These are phyloP conservation scores for Pythium chondricola DNA, from an alignment of 352 stramenopile species.

Conservation along the genomic window DNA sequence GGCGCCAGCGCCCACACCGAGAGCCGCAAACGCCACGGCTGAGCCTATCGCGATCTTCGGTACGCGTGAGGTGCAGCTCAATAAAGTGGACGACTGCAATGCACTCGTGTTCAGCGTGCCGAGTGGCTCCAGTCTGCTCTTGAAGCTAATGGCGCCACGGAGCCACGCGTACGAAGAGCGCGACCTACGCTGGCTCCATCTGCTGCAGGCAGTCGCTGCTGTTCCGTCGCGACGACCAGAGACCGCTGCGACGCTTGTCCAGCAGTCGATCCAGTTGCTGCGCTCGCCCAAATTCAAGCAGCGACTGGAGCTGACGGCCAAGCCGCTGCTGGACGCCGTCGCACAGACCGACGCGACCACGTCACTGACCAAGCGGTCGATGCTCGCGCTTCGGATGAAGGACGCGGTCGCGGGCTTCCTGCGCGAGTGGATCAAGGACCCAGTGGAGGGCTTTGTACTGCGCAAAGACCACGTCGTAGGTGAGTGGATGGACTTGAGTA, in stretches of 20 bases:
- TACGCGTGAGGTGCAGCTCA: slow-evolving; percentile 35
- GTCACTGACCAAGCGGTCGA: slow-evolving; percentile 24
- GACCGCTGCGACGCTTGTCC: slow-evolving; percentile 38
- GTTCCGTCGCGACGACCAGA: slow-evolving; percentile 58
- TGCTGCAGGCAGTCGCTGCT: slow-evolving; percentile 52
- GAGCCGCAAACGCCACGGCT: background rate
- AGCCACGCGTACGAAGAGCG: slow-evolving; percentile 52
- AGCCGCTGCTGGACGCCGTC: slow-evolving; percentile 24
- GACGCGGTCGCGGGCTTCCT: slow-evolving; percentile 62
- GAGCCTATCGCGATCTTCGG: slow-evolving; percentile 29
- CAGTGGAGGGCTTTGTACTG: slow-evolving; percentile 59
- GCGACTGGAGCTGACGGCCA: slow-evolving; percentile 22
- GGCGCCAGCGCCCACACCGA: slow-evolving; percentile 1
- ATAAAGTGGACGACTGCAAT: slow-evolving; percentile 55
- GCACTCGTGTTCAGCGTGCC: slow-evolving; percentile 44
- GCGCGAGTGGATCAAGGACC: slow-evolving; percentile 62
- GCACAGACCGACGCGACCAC: slow-evolving; percentile 9
- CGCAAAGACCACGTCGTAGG: slow-evolving; percentile 67
- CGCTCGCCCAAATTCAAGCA: slow-evolving; percentile 24
- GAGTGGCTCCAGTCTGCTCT: slow-evolving; percentile 43
- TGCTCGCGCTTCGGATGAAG: slow-evolving; percentile 59
- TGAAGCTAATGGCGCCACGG: slow-evolving; percentile 38
- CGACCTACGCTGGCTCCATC: slow-evolving; percentile 61
- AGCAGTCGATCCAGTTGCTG: slow-evolving; percentile 45
- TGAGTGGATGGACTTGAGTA: slow-evolving; percentile 13